Base-by-base conservation (phyloP, 202 grass and related monocot species). In the Panicum virgatum region DNA sequence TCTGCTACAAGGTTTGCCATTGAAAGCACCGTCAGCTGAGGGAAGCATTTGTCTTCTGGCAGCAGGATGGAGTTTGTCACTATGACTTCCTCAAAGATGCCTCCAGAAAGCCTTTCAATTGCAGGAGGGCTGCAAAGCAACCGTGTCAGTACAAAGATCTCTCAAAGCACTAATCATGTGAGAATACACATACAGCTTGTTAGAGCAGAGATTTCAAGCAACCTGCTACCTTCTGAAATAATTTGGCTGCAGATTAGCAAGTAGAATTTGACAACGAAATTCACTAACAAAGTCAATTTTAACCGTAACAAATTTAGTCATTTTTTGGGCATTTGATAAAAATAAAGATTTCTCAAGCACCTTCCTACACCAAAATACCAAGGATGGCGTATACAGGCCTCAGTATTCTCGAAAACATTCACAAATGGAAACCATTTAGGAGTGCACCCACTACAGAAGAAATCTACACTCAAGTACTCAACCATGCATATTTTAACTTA, bases 1-100 rank as follows among this genome's bases (percentile, higher is more conserved):
- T 97, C 92, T 9, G 80, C 94, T 12, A 97, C 69, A 68, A 91
- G 90, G 87, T 97, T 97, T 5, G 92, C 94, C 79, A 97, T 89
- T 32, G 94, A 91, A 29, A 94, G 90, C 62, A 97, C 90, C 3
- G 92, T 97, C 29, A 97, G 56, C 76, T 89, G 88, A 27, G 92
- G 88, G 69, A 92, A 92, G 65, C 85, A 81, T 64, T 92, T 90
- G 15, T 92, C 23, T 45, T 92, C 77, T 11, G 86, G 62, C 9
- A 92, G 73, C 32, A 91, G 84, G 65, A 97, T 94, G 20, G 92
- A 94, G 70, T 97, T 92, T 76, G 88, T 97, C 36, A 94, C 87
- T 52, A 92, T 94, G 9, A 97, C 92, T 82, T 97, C 92, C 72
- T 92, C 89, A 82, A 97, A 97, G 61, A 97, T 56, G 19, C 86